Percentiles rank a stretch among this genome's conserved stretches.
These are phyloP conservation scores for Monilinia laxa DNA, from an alignment of 2,329 filamentous ascomycete species.

Conservation along the genomic window DNA sequence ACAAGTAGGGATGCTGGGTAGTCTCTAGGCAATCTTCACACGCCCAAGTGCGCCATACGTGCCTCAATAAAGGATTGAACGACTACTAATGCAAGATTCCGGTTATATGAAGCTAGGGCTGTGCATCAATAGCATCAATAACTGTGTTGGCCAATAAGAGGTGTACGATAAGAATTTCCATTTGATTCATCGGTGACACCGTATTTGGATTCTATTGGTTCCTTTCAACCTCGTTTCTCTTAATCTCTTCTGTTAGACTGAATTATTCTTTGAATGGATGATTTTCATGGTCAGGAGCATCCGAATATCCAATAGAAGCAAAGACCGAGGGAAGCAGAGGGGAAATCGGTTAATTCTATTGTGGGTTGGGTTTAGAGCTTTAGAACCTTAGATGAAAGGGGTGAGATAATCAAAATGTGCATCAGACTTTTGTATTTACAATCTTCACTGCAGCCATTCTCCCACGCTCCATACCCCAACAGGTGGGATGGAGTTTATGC, in stretches of 20 bases:
- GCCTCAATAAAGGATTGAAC: neutral
- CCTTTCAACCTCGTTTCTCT: neutral
- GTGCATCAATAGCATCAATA: conserved; percentile 3
- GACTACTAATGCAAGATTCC: neutral
- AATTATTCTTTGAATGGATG: neutral
- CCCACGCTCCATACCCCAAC: conserved; percentile 4
- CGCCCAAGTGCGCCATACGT: conserved; percentile 12
- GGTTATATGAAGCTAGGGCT: conserved; percentile 13
- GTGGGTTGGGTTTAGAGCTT: neutral
- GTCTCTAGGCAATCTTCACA: too few relatives aligned
- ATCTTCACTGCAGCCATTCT: neutral
- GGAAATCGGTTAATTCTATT: too few relatives aligned
- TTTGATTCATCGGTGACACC: conserved; percentile 24
- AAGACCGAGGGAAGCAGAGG: conserved; percentile 1
- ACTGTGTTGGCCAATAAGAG: conserved; percentile 14
- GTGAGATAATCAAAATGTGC: neutral
- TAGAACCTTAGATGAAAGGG: neutral
- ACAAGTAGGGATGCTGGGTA: too few relatives aligned
- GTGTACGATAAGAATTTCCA: conserved; percentile 24
- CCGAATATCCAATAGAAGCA: neutral
- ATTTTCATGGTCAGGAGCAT: neutral
- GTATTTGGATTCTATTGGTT: neutral
- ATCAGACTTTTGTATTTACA: neutral
- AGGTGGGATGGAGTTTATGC: neutral
- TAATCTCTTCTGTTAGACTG: neutral